Evolutionary conservation across 495 filamentous ascomycete species (phyloP).

Genomic region (Penicillium diatomitis): DNA sequence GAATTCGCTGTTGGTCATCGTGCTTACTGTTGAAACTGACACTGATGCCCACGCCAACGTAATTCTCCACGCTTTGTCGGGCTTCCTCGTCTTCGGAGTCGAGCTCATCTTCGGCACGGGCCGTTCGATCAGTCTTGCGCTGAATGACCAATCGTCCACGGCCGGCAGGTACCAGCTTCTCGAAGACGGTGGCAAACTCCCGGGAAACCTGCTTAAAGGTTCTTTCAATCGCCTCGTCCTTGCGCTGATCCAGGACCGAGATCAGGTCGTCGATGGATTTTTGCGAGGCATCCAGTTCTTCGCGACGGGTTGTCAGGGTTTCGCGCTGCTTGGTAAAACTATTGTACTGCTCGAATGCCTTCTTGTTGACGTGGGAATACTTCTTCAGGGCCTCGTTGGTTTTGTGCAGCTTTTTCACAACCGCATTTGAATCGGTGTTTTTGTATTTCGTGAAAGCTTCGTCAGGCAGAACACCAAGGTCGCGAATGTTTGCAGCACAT

Average conservation of each 20-base stretch:
- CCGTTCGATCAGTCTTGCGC: constrained; percentile 67
- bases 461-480: constrained; percentile 87
- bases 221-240: constrained; percentile 87
- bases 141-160: constrained; percentile 89
- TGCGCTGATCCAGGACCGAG: constrained; percentile 77
- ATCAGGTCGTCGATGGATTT: constrained; percentile 85
- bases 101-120: constrained; percentile 53
- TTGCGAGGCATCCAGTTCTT: constrained; percentile 77
- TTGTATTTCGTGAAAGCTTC: constrained; percentile 90
- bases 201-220: constrained; percentile 96
- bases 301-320: constrained; percentile 65
- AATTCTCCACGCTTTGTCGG: constrained; percentile 79
- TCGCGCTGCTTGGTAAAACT: constrained; percentile 91
- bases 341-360: constrained; percentile 97
- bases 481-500: constrained; percentile 77
- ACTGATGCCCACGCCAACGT: constrained; percentile 94
- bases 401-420: constrained; percentile 81
- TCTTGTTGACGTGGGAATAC: constrained; percentile 97
- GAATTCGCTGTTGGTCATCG: constrained; percentile 95
- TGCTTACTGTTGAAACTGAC: constrained; percentile 98
- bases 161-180: constrained; percentile 88
- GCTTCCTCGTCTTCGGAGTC: constrained; percentile 52
- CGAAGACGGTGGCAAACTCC: constrained; percentile 87
- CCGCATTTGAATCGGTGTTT: constrained; percentile 64
- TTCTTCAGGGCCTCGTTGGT: constrained; percentile 92